Conservation (phyloP, 345 rosid species). For the Linum trigynum region DNA sequence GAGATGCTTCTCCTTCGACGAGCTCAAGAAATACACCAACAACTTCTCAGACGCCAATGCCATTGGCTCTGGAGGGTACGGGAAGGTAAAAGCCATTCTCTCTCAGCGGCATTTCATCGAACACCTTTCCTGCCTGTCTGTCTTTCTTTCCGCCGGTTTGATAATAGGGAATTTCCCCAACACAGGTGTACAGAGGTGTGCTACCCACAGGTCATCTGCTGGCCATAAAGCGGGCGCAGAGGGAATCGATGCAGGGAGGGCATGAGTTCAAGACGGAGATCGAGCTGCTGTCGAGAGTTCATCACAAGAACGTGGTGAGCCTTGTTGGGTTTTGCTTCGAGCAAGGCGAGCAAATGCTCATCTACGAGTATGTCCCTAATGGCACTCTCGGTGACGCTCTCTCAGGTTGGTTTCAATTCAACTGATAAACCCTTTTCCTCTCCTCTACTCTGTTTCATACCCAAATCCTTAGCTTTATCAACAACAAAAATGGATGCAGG, state of each 20-base stretch:
- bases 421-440: background rate
- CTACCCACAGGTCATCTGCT: slow-evolving; percentile 44
- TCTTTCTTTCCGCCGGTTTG: background rate
- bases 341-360: slow-evolving; percentile 59
- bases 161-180: too few relatives aligned
- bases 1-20: slow-evolving; percentile 61
- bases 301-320: slow-evolving; percentile 67
- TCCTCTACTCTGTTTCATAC: background rate
- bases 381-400: slow-evolving; percentile 54
- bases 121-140: background rate
- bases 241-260: slow-evolving; percentile 79
- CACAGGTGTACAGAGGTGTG: slow-evolving; percentile 65
- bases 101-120: background rate
- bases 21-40: slow-evolving; percentile 54
- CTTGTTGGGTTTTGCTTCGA: slow-evolving; percentile 72
- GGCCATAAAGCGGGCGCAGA: slow-evolving; percentile 77
- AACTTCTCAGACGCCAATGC: slow-evolving; percentile 62
- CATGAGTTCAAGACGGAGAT: slow-evolving; percentile 77
- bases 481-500: slow-evolving; percentile 30
- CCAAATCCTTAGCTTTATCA: background rate
- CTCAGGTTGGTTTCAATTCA: slow-evolving; percentile 36
- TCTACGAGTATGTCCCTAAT: slow-evolving; percentile 64
- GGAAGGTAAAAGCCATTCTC: slow-evolving; percentile 34
- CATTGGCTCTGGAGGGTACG: slow-evolving; percentile 86
- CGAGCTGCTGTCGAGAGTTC: slow-evolving; percentile 83